Conservation (phyloP, 2,329 filamentous ascomycete species). For the Passalora sequoiae region DNA sequence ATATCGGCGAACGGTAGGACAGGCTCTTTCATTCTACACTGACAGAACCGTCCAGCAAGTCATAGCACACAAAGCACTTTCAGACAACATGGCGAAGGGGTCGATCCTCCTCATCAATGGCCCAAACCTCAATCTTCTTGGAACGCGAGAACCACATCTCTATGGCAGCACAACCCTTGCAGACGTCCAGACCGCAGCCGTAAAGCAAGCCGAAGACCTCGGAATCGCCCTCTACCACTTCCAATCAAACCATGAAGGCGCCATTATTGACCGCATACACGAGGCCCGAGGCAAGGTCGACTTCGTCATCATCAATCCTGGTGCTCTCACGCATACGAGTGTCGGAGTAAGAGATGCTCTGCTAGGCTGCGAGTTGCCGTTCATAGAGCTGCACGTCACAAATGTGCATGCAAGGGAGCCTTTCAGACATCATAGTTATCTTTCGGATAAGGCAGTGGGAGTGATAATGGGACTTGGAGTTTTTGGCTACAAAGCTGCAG, state of each 20-base stretch:
- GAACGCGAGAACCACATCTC: conserved; percentile 66
- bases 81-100: conserved; percentile 7
- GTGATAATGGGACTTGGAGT: conserved; percentile 63
- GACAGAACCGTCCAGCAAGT: too few species aligned
- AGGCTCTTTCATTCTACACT: too few species aligned
- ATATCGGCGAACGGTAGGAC: too few species aligned
- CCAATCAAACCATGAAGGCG: conserved; percentile 75
- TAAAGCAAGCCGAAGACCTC: conserved; percentile 47
- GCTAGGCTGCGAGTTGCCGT: conserved; percentile 63
- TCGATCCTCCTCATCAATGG: conserved; percentile 39
- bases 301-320: conserved; percentile 70
- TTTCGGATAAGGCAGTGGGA: conserved; percentile 69
- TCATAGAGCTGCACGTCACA: conserved; percentile 71
- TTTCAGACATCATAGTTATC: conserved; percentile 64
- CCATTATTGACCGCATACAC: conserved; percentile 68
- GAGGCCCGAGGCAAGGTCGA: conserved; percentile 56
- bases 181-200: conserved; percentile 52
- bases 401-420: conserved; percentile 69
- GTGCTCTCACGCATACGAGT: conserved; percentile 69
- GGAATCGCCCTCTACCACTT: conserved; percentile 53
- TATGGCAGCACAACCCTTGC: conserved; percentile 66
- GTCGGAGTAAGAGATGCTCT: conserved; percentile 72
- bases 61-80: too few species aligned
- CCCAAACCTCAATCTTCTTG: conserved; percentile 77
- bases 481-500: conserved; percentile 45